Conservation (phyloP, 2,329 filamentous ascomycete genomes). For the Cercospora nicotianae region DNA sequence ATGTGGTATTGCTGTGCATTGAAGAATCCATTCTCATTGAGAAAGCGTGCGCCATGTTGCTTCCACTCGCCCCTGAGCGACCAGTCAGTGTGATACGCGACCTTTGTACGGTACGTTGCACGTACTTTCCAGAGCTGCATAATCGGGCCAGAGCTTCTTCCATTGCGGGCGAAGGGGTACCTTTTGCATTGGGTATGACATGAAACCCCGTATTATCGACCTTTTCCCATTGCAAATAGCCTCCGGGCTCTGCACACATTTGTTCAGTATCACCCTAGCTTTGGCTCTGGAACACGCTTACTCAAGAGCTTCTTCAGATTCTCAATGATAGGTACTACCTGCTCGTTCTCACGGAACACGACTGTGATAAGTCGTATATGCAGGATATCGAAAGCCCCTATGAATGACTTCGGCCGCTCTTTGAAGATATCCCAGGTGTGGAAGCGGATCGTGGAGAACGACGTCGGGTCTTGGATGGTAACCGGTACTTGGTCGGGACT, state of each 20-base stretch:
- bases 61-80: neutral
- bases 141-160: neutral
- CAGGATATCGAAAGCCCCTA: conserved; percentile 13
- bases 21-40: neutral
- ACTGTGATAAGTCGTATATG: conserved; percentile 10
- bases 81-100: neutral
- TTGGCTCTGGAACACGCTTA: neutral
- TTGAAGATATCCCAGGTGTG: conserved; percentile 8
- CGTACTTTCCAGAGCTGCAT: neutral
- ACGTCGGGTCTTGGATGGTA: neutral
- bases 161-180: neutral
- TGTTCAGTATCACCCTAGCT: neutral
- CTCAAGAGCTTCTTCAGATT: neutral
- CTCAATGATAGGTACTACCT: neutral
- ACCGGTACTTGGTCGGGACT: neutral
- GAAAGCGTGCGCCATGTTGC: neutral
- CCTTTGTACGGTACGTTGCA: neutral
- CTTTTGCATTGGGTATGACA: neutral
- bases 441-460: conserved; percentile 10
- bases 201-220: neutral
- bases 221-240: conserved; percentile 1
- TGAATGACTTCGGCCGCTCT: neutral
- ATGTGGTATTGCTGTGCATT: neutral
- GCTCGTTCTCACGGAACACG: conserved; percentile 2
- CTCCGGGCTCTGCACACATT: neutral